Percentiles rank a stretch among this genome's conserved stretches.
Evolutionary conservation across 352 stramenopile species (phyloP).

Genomic region (Phytophthora palmivora): DNA sequence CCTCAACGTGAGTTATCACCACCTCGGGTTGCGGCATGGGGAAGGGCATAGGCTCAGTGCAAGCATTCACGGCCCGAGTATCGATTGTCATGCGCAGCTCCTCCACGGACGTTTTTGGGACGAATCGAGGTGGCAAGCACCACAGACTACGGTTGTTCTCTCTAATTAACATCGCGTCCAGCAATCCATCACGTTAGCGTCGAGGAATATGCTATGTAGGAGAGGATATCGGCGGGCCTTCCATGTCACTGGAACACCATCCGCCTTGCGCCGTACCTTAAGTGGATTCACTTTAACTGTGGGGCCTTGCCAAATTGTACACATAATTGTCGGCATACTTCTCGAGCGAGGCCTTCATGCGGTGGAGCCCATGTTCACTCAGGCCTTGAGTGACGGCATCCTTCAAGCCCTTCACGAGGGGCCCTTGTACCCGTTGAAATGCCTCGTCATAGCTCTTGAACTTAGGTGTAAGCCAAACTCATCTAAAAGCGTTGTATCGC

Average conservation of each 20-base stretch:
- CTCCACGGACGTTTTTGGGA: slow-evolving; percentile 25
- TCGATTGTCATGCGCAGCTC: slow-evolving; percentile 12
- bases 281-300: too few species aligned
- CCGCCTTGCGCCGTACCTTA: not conserved
- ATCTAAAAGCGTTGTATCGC: too few species aligned
- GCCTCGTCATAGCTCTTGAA: too few species aligned
- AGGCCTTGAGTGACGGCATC: too few species aligned
- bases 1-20: slow-evolving; percentile 17
- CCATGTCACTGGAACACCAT: not conserved
- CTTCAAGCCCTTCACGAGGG: too few species aligned
- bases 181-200: not conserved
- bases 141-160: slow-evolving; percentile 6
- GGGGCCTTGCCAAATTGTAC: too few species aligned
- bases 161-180: not conserved
- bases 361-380: too few species aligned
- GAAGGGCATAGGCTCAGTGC: slow-evolving; percentile 27
- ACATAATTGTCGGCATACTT: too few species aligned
- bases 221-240: not conserved
- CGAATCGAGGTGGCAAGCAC: slow-evolving; percentile 24
- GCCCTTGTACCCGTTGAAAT: too few species aligned
- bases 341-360: too few species aligned
- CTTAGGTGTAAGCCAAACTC: too few species aligned
- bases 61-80: slow-evolving; percentile 21
- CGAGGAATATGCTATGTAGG: not conserved
- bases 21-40: slow-evolving; percentile 35